These are phyloP conservation scores for Claviceps digitariae DNA, from an alignment of 2,329 filamentous ascomycete species.

Conservation along the genomic window DNA sequence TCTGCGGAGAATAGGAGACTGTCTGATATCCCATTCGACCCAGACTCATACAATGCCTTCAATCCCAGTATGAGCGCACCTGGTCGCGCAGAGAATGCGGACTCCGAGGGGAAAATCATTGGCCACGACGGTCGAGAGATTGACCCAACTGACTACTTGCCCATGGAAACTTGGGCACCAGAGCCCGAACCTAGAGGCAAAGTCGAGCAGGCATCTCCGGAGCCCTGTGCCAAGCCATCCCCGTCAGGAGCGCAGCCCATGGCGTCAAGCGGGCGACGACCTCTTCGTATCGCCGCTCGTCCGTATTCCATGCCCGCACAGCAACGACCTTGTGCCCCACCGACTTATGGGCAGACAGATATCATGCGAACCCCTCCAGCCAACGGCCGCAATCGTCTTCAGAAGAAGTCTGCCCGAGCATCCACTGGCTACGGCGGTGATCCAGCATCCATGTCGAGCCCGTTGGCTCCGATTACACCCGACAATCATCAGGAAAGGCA, in stretches of 20 bases:
- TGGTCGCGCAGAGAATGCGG: conserved; percentile 27
- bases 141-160: conserved; percentile 69
- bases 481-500: conserved; percentile 37
- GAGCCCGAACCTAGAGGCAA: conserved; percentile 47
- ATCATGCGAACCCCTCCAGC: conserved; percentile 21
- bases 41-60: conserved; percentile 61
- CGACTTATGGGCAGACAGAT: conserved; percentile 17
- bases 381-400: conserved; percentile 43
- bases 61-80: conserved; percentile 43
- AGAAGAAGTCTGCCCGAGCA: conserved; percentile 44
- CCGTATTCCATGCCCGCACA: conserved; percentile 31
- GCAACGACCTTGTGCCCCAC: conserved; percentile 9
- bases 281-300: conserved; percentile 35
- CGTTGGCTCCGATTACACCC: conserved; percentile 38
- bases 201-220: conserved; percentile 15
- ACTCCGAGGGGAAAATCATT: conserved; percentile 55
- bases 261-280: conserved; percentile 35
- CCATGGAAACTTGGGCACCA: conserved; percentile 63
- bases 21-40: conserved; percentile 56
- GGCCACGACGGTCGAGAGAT: conserved; percentile 63
- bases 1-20: conserved; percentile 33
- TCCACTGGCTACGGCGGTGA: conserved; percentile 24
- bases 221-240: conserved; percentile 28
- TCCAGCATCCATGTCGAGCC: conserved; percentile 28
- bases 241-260: conserved; percentile 40